These are phyloP conservation scores for Alternaria triticimaculans DNA, from an alignment of 2,329 filamentous ascomycete species.

Conservation along the genomic window DNA sequence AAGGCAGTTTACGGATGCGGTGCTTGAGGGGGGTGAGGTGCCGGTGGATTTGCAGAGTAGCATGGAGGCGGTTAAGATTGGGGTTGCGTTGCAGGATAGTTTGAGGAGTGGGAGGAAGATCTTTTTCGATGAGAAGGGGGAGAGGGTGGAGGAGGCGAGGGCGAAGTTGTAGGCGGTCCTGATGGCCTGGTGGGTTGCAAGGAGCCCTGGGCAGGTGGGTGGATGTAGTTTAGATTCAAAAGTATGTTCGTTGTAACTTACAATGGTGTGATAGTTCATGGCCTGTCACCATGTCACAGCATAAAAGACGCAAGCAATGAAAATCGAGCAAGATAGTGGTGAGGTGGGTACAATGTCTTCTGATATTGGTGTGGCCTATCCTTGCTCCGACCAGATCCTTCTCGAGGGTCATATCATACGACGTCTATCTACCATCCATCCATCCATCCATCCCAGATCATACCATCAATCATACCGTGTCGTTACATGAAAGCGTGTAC, in stretches of 20 bases:
- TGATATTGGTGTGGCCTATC: background rate
- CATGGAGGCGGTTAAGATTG: constrained; percentile 67
- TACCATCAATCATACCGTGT: background rate
- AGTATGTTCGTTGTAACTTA: background rate
- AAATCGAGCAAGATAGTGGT: background rate
- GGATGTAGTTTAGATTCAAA: background rate
- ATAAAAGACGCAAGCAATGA: too few relatives aligned
- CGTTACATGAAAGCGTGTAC: background rate
- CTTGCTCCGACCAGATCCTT: background rate
- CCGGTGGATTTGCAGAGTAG: constrained; percentile 65
- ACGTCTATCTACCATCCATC: background rate
- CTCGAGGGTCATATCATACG: background rate
- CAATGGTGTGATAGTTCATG: background rate
- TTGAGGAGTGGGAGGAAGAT: constrained; percentile 56
- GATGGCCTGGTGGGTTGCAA: background rate
- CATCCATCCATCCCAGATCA: background rate
- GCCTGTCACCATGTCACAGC: background rate
- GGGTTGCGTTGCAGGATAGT: constrained; percentile 56
- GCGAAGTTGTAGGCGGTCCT: constrained; percentile 45
- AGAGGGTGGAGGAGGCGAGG: constrained; percentile 48
- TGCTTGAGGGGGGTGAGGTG: constrained; percentile 62
- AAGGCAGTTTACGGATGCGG: constrained; percentile 67
- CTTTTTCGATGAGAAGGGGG: constrained; percentile 63
- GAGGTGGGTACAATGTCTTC: background rate
- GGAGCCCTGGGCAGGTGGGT: background rate